Conservation (phyloP, 805 yeast genomes). For the Starmerella bombicola region DNA sequence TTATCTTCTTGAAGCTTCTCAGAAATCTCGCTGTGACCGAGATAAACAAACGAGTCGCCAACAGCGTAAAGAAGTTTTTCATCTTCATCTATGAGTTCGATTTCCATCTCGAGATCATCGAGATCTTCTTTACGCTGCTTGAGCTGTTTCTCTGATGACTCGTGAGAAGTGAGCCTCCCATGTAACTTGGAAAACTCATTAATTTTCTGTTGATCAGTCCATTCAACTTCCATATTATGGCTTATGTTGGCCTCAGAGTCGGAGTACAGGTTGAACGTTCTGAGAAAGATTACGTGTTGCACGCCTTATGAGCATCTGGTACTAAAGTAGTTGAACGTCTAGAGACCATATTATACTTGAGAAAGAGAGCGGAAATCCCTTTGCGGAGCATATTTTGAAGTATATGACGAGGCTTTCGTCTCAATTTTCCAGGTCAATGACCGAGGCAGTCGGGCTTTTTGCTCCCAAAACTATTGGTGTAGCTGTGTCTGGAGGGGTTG, state of each 20-base stretch:
- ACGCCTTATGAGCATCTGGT: too few species aligned
- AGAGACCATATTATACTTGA: too few species aligned
- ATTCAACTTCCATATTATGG: constrained; percentile 41
- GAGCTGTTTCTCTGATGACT: constrained; percentile 37
- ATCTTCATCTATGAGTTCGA: constrained; percentile 65
- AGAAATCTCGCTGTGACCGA: constrained; percentile 55
- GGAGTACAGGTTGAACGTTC: too few species aligned
- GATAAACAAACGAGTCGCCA: constrained; percentile 65
- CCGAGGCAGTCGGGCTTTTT: constrained; percentile 10
- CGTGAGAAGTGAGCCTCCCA: constrained; percentile 49
- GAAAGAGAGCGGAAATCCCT: too few species aligned
- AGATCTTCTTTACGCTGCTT: constrained; percentile 71
- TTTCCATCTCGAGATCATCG: constrained; percentile 73
- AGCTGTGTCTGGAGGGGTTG: constrained; percentile 73
- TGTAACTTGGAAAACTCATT: constrained; percentile 79
- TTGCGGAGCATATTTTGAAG: too few species aligned
- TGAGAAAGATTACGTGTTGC: too few species aligned
- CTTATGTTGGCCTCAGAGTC: too few species aligned
- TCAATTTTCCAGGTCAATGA: too few species aligned
- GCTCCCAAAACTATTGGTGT: constrained; percentile 31
- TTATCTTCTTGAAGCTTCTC: constrained; percentile 54
- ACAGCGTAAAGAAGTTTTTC: constrained; percentile 46
- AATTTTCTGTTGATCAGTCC: constrained; percentile 82
- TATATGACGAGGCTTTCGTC: too few species aligned
- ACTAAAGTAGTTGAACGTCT: too few species aligned